Base-by-base conservation (phyloP, 164 flowering plant genomes). In the Berberis vulgaris region DNA sequence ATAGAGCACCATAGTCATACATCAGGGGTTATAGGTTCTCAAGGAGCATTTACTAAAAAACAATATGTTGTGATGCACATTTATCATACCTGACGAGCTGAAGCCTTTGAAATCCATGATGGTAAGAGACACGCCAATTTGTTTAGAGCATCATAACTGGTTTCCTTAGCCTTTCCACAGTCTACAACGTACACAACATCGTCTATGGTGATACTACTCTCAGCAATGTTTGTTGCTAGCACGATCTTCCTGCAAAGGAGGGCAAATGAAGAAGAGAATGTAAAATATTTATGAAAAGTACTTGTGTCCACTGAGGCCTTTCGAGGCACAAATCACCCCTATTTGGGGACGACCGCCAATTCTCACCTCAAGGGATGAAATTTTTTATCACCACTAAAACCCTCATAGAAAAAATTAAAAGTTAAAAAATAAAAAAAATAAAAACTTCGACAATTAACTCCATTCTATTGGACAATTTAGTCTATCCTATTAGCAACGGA, bases 71-170 rank as follows among this genome's bases (percentile, higher is more conserved):
- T 26, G 26, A 26, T 26, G 26, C 26, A 26, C 26, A 26, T 26
- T 26, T 26, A 26, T 26, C 8, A 9, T 60, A 90, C 98, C 98
- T 94, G 98, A 78, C 84, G 98, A 55, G 96, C 95, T 65, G 97
- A 90, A 73, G 98, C 98, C 75, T 88, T 94, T n/a, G 98, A 94
- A 69, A 94, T 88, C 98, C 99, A 94, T 49, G 97, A 87, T 53
- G 99, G 97, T 65, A 88, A 66, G 58, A 94, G 68, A 70, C 97
- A 91, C 54, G 99, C 97, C 73, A 94, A 75, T 75, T 94, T 91
- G 77, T 95, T 95, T 10, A 89, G 76, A 70, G 99, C 97, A 88
- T 95, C 97, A 77, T 95, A 95, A 73, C 97, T 91, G 8, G 91
- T 95, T 74, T 91, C 99, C 77, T 95, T 95, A 63, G 96, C 91